A percentile compares a stretch with the other conserved stretches of the same genome.
phyloP scores from a whole-genome alignment of 179 eudicot genomes.

The Camellia oleifera region DNA sequence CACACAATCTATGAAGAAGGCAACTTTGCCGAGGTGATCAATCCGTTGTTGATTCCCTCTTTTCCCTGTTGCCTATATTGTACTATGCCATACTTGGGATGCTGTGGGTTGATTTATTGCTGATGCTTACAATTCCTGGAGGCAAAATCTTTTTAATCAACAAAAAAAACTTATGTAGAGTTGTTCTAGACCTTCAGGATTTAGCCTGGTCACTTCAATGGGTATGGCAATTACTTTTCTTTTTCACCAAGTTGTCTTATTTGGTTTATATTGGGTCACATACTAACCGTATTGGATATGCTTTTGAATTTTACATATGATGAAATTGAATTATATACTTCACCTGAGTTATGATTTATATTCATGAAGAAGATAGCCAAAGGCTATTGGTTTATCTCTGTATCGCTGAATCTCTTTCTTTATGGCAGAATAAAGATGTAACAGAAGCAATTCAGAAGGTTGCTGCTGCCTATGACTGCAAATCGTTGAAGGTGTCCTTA shows the following conservation, averaged over 20 bases:
- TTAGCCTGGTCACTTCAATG: background rate
- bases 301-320: no score
- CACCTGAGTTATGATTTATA: no score
- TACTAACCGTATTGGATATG: no score
- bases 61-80: conserved; percentile 49
- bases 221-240: no score
- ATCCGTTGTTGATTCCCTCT: conserved; percentile 29
- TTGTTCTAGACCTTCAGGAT: background rate
- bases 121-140: background rate
- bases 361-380: no score
- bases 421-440: conserved; percentile 81
- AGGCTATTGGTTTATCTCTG: background rate
- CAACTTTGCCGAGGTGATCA: conserved; percentile 50
- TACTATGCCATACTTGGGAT: conserved; percentile 15
- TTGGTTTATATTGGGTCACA: no score
- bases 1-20: conserved; percentile 5
- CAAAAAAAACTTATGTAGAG: background rate
- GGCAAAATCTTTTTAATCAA: conserved; percentile 4
- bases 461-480: conserved; percentile 93
- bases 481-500: conserved; percentile 96
- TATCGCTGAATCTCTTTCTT: background rate
- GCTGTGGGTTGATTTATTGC: background rate
- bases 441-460: conserved; percentile 97
- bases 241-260: no score
- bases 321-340: no score